Base-by-base conservation (phyloP, 257 asterid species). In the Misopates orontium region DNA sequence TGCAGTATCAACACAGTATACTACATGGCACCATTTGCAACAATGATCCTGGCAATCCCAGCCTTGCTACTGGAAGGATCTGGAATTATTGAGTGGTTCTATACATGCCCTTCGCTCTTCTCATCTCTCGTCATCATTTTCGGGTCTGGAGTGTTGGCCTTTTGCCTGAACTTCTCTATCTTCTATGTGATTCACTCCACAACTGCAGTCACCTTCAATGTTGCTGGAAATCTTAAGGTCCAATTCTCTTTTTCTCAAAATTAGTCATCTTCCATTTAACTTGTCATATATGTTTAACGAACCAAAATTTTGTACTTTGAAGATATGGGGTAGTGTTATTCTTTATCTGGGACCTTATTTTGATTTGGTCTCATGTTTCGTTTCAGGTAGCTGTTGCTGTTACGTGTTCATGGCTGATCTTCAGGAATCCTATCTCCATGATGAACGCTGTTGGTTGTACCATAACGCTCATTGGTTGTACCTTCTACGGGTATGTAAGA, bases 191-290 rank as follows among this genome's bases (percentile, higher is more conserved):
- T 92, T 66, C 99, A 90, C 81, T 90, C 99, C 54, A 93, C 99
- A 22, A 88, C 97, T 28, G 99, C 99, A 10, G 97, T 93, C 62
- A 93, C 99, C 63, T 93, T 93, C 85, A 93, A 93, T 62, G 99
- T 93, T 49, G 99, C 99, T 7, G 99, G 99, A 75, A 93, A 93
- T 69, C 94, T 93, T 15, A 93, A 93, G 99, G 99, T 93, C 56
- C 66, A 64, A 20, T 69, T 59, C 39, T 53, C 67, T 71, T 66
- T 22, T 20, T 58, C 55, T 19, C 50, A 20, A 28, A 71, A n/a
- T n/a, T n/a, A n/a, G n/a, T n/a, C n/a, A n/a, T n/a, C n/a, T 24
- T 17, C 12, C 13, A 56, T 22, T 67, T 13, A 21, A 14, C 14
- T 41, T 28, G 28, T 41, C 14, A 8, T 36, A 16, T 48, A 10